Base-by-base conservation (phyloP, 2,329 filamentous ascomycete genomes). In the Hypoxylon sp. region DNA sequence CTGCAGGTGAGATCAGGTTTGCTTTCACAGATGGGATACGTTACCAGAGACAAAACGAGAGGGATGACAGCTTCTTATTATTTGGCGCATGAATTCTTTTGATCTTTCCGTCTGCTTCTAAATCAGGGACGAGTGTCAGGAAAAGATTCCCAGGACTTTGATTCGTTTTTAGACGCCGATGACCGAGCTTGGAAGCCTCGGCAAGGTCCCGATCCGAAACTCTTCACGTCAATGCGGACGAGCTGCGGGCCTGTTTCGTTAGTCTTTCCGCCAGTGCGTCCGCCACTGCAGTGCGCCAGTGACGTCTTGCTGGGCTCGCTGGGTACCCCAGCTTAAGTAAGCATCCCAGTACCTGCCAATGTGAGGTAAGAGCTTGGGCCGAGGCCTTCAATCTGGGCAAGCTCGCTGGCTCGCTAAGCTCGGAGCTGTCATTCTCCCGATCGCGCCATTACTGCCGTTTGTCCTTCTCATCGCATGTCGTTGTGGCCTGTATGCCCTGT, bases 31-130 rank as follows among this genome's bases (percentile, higher is more conserved):
- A 53, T 46, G 43, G 37, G 41, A 41, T 41, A n/a, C 10, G 40
- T 46, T 57, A 58, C 41, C 41, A 46, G 47, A 29, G 4, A 31
- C 42, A 21, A 43, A 40, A 52, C 17, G 50, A 9, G 48, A 31
- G 29, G 51, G 48, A 60, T 48, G 23, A 51, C 59, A 46, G 60
- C 24, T 56, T 54, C 60, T 58, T 60, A 48, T 57, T 24, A 55
- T 18, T 52, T 26, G 47, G 50, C 21, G 50, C 55, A 58, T 60
- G 45, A 58, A 60, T 46, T 24, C n/a, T n/a, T n/a, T n/a, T n/a
- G n/a, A 48, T 26, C 17, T 24, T 10, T 42, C 15, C 18, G 27
- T 48, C 33, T 51, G 8, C 15, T 27, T 10, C n/a, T 41, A 6
- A 26, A 5, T 2, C n/a, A 41, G 18, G 9, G 6, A 17, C 10